These are phyloP conservation scores for Neoascochyta sp. DNA, from an alignment of 2,329 filamentous ascomycete species.

Conservation along the genomic window DNA sequence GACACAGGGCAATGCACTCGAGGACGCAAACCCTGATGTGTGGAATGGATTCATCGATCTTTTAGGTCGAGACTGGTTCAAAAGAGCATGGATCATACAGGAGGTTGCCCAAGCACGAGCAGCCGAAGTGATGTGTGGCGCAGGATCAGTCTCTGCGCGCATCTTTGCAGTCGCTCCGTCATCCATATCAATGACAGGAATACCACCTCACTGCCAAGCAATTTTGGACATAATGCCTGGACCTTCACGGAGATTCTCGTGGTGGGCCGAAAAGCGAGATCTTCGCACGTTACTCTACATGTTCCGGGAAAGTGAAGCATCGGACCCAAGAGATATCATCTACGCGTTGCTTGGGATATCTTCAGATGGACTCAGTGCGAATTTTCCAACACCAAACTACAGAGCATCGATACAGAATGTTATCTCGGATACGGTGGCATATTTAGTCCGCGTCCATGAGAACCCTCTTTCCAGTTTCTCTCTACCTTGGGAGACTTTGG, in stretches of 20 bases:
- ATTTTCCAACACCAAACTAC: neutral
- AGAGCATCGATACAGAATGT: neutral
- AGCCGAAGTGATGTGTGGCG: constrained; percentile 11
- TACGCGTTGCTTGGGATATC: constrained; percentile 20
- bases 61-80: constrained; percentile 14
- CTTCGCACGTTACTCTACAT: constrained; percentile 14
- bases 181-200: constrained; percentile 1
- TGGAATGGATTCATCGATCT: constrained; percentile 4
- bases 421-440: neutral
- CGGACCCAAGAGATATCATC: constrained; percentile 15
- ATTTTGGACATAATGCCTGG: constrained; percentile 23
- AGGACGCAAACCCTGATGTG: too few relatives aligned
- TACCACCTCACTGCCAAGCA: constrained; percentile 10
- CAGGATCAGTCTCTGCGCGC: constrained; percentile 6
- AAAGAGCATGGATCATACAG: constrained; percentile 20
- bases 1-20: neutral
- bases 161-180: constrained; percentile 12
- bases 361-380: constrained; percentile 5
- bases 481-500: too few relatives aligned
- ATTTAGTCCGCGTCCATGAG: too few relatives aligned
- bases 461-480: too few relatives aligned
- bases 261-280: constrained; percentile 14
- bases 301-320: constrained; percentile 16
- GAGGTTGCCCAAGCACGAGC: constrained; percentile 19
- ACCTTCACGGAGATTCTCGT: constrained; percentile 7